Percentiles rank a stretch among this genome's conserved stretches.
Evolutionary conservation across 202 grass and related monocot genomes (phyloP).

Genomic region (Miscanthus sacchariflorus): DNA sequence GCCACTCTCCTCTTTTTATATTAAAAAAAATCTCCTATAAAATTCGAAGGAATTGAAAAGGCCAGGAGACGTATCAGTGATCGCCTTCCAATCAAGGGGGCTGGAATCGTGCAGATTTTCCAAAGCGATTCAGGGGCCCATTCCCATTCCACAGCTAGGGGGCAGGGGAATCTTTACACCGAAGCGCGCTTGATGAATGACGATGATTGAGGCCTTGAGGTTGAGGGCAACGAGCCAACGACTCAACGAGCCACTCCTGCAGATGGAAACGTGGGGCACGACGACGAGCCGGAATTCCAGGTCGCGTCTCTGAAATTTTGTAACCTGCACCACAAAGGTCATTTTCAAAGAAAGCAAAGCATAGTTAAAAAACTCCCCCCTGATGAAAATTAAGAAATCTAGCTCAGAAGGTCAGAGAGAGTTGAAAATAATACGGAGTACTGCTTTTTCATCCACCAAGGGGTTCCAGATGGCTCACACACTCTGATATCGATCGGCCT

Average conservation of each 20-base stretch:
- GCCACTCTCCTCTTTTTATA: not conserved
- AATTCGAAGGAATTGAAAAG: not conserved
- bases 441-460: not conserved
- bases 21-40: not conserved
- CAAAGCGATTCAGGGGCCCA: constrained; percentile 39
- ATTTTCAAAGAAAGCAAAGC: not conserved
- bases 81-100: constrained; percentile 24
- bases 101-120: constrained; percentile 40
- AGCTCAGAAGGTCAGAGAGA: not conserved
- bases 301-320: not conserved
- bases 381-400: not conserved
- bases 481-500: not conserved
- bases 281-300: not conserved
- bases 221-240: not conserved
- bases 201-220: constrained; percentile 40
- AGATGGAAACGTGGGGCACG: not conserved
- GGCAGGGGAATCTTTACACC: constrained; percentile 46
- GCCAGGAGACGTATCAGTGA: not conserved
- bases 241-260: not conserved
- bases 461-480: not conserved
- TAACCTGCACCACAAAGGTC: not conserved
- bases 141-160: constrained; percentile 25
- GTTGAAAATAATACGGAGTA: not conserved
- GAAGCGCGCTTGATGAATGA: constrained; percentile 46
- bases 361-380: not conserved